Percentiles rank a stretch among this genome's conserved stretches.
Evolutionary conservation across 2,329 filamentous ascomycete genomes (phyloP).

Genomic region (Trichoderma arundinaceum): DNA sequence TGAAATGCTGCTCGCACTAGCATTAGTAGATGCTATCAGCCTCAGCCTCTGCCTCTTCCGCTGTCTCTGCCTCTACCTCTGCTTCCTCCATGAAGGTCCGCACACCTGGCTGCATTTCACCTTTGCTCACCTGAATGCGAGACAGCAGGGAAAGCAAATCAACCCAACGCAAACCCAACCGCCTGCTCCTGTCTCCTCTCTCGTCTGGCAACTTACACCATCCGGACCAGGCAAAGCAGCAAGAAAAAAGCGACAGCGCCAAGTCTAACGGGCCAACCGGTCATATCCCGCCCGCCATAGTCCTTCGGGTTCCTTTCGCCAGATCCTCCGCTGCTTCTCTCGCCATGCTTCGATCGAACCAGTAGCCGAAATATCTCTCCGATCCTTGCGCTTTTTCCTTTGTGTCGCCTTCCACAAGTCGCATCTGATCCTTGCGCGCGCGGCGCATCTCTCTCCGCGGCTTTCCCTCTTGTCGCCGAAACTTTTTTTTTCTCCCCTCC

Average conservation of each 20-base stretch:
- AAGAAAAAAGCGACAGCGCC: conserved; percentile 14
- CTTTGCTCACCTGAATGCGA: not conserved
- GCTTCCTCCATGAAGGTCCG: not conserved
- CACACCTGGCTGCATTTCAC: not conserved
- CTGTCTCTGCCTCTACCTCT: conserved; percentile 6
- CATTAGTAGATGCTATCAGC: conserved; percentile 21
- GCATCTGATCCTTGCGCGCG: not conserved
- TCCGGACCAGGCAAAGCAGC: not conserved
- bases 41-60: conserved; percentile 15
- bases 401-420: conserved; percentile 25
- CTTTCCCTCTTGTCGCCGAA: not conserved
- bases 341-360: conserved; percentile 30
- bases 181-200: not conserved
- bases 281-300: conserved; percentile 1
- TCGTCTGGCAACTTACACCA: not conserved
- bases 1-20: conserved; percentile 10
- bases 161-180: not conserved
- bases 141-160: not conserved
- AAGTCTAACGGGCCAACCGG: conserved; percentile 12
- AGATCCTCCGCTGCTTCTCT: conserved; percentile 9
- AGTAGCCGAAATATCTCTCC: conserved; percentile 22
- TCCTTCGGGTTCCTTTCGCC: conserved; percentile 9
- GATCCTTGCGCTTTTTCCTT: conserved; percentile 13
- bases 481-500: not conserved
- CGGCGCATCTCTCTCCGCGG: conserved; percentile 4